These are phyloP conservation scores for Penicillium silybi DNA, from an alignment of 495 filamentous ascomycete genomes.

Conservation along the genomic window DNA sequence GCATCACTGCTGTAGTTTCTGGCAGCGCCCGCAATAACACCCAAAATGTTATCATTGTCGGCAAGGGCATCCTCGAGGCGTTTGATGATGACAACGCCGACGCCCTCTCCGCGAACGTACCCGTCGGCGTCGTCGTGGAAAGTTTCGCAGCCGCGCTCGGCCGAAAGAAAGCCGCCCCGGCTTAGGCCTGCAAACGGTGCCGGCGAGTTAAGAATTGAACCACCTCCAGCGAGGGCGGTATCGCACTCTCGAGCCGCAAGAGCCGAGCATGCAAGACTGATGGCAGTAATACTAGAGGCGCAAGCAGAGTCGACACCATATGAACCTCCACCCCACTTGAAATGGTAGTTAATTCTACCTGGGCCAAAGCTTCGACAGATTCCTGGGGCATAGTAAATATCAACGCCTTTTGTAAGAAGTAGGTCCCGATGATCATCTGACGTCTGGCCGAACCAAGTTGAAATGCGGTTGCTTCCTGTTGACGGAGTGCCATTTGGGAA, in stretches of 20 bases:
- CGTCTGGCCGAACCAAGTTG: slow-evolving; percentile 31
- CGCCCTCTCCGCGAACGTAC: slow-evolving; percentile 58
- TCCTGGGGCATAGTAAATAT: slow-evolving; percentile 26
- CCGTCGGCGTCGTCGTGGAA: slow-evolving; percentile 68
- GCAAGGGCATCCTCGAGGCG: slow-evolving; percentile 43
- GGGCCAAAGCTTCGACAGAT: slow-evolving; percentile 20
- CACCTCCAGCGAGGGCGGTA: slow-evolving; percentile 68
- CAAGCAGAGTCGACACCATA: slow-evolving; percentile 21
- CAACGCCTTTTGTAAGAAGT: slow-evolving; percentile 20
- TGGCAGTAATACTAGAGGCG: slow-evolving; percentile 41
- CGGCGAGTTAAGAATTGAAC: slow-evolving; percentile 63
- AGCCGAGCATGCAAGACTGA: slow-evolving; percentile 63
- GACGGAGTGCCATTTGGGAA: slow-evolving; percentile 20
- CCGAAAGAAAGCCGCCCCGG: slow-evolving; percentile 66
- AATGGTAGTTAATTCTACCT: slow-evolving; percentile 25
- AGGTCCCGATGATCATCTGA: slow-evolving; percentile 10
- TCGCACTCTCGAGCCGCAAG: slow-evolving; percentile 66
- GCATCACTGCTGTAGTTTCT: slow-evolving; percentile 49
- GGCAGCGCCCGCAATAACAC: slow-evolving; percentile 30
- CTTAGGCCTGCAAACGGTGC: slow-evolving; percentile 67
- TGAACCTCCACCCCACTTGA: slow-evolving; percentile 21
- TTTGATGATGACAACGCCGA: slow-evolving; percentile 44
- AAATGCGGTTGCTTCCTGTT: slow-evolving; percentile 20
- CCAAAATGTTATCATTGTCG: slow-evolving; percentile 45
- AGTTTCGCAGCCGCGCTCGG: slow-evolving; percentile 62